These are phyloP conservation scores for Alisma plantagoaquatica DNA, from an alignment of 106 monocot species.

Conservation along the genomic window DNA sequence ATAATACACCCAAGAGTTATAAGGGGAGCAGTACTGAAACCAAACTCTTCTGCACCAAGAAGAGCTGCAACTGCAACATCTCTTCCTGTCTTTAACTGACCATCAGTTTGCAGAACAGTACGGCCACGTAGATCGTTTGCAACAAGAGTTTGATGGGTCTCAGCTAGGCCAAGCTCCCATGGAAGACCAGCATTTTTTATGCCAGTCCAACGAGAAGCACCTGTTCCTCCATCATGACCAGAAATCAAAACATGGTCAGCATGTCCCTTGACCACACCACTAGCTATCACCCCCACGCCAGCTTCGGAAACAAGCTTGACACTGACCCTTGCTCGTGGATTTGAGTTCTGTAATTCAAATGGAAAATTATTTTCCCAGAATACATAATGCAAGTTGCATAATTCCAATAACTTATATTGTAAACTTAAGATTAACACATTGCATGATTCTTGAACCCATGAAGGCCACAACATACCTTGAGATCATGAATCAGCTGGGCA, in stretches of 20 bases:
- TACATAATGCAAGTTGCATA: no score
- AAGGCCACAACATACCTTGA: no score
- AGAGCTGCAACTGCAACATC: constrained; percentile 94
- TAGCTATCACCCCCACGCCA: constrained; percentile 99
- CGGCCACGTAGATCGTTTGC: constrained; percentile 97
- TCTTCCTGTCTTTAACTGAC: constrained; percentile 93
- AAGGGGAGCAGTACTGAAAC: constrained; percentile 96
- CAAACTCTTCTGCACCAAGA: constrained; percentile 99
- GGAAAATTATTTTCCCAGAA: no score
- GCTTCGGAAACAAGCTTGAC: constrained; percentile 97
- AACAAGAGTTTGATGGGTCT: constrained; percentile 95
- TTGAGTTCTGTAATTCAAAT: constrained; percentile 86
- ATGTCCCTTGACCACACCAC: constrained; percentile 98
- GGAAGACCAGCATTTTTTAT: constrained; percentile 98
- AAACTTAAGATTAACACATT: no score
- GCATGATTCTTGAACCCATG: no score
- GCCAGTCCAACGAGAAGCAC: constrained; percentile 97
- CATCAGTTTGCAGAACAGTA: constrained; percentile 89
- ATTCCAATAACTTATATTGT: no score
- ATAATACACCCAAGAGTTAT: constrained; percentile 98
- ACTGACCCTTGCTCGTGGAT: constrained; percentile 90
- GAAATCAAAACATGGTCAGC: constrained; percentile 99
- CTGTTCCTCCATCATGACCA: constrained; percentile 98
- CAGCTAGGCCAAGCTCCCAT: constrained; percentile 97
- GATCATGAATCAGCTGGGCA: constrained; percentile 94